phyloP scores from a whole-genome alignment of 2,329 filamentous ascomycete genomes.

The Ophiosphaerella herpotricha region DNA sequence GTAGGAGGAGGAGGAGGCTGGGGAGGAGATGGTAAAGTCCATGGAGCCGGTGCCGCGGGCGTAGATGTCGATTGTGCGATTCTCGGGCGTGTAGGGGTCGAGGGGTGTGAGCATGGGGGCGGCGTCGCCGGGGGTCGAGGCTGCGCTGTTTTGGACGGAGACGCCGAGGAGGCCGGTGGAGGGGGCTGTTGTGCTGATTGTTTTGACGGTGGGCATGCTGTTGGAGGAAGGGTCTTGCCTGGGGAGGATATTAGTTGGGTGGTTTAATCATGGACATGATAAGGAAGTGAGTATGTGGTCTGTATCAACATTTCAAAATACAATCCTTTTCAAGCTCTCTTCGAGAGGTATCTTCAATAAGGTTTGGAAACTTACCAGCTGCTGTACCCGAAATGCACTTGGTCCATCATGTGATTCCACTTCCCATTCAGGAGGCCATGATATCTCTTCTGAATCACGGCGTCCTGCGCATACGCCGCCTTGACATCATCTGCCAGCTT shows the following conservation, averaged over 20 bases:
- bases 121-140: constrained; percentile 64
- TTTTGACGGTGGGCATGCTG: constrained; percentile 64
- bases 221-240: constrained; percentile 70
- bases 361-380: constrained; percentile 34
- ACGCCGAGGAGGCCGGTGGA: constrained; percentile 49
- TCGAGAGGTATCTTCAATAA: too few species aligned
- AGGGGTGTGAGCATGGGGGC: constrained; percentile 16
- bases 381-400: constrained; percentile 33
- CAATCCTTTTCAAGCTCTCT: too few species aligned
- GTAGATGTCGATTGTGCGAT: constrained; percentile 35
- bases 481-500: constrained; percentile 26
- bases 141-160: constrained; percentile 65
- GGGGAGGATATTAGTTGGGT: too few species aligned
- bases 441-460: constrained; percentile 27
- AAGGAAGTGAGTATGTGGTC: too few species aligned
- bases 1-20: constrained; percentile 18
- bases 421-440: constrained; percentile 32
- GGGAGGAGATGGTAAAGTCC: constrained; percentile 25
- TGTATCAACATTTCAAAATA: too few species aligned
- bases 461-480: constrained; percentile 24
- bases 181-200: constrained; percentile 56
- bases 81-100: constrained; percentile 32
- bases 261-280: too few species aligned
- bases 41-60: constrained; percentile 25
- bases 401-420: constrained; percentile 38